Base-by-base conservation (phyloP, 2,329 filamentous ascomycete genomes). In the Myriosclerotinia scirpicola region DNA sequence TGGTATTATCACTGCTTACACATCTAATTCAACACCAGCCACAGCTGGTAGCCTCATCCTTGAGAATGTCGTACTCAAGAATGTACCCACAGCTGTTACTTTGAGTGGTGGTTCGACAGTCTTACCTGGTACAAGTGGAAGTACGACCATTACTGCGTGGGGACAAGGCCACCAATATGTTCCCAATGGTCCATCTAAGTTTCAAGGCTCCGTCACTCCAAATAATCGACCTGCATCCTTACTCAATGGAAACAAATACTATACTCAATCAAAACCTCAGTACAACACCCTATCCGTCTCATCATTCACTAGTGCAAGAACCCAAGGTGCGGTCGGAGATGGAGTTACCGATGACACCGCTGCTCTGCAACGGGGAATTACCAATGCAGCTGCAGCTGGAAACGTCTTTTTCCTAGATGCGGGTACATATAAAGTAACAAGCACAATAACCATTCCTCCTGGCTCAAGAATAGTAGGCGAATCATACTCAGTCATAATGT, bases 331-430 rank as follows among this genome's bases (percentile, higher is more conserved):
- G 8, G 79, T 72, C 52, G 86, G 85, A 58, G 81, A 88, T 73
- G 86, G 84, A 15, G 74, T 75, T 2, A 82, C 83, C 1, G 86
- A 89, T 74, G 85, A 88, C 71, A 89, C 87, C 3, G 77, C 78
- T 6, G 84, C 84, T 2, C 79, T 90, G 9, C 85, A 90, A 74
- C 76, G 72, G 1, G 82, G 83, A 22, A 81, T 90, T 73, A 79
- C 80, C 73, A 76, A 75, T 2, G 85, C 86, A 5, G 80, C 80
- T 5, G 75, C 77, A 0, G 73, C 77, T n/a, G 79, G 80, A 26
- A 80, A 83, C 68, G 79, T 88, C 56, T 75, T 86, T 12, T 87
- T 82, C 77, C 79, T 88, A 67, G 84, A 87, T 73, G 80, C 82
- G 68, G 85, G 85, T 54, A 77, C 82, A 12, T 88, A 87, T 77